phyloP scores from a whole-genome alignment of 495 filamentous ascomycete genomes.

The Lepidopterella palustris region DNA sequence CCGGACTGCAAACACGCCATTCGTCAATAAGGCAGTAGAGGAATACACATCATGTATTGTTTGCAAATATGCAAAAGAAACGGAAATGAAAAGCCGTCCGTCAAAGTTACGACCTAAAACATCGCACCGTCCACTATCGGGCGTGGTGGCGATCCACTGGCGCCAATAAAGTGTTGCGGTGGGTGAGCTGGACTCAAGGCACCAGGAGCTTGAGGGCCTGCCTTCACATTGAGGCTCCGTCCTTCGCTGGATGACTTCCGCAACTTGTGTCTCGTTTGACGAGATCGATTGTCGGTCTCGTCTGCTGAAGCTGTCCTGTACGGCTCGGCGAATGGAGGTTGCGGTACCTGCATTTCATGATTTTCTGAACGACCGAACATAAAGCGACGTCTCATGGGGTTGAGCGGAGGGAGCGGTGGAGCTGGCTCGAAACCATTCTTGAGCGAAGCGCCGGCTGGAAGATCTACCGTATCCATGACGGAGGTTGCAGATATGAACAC shows the following conservation, averaged over 20 bases:
- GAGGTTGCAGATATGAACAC: conserved; percentile 73
- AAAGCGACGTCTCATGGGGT: conserved; percentile 34
- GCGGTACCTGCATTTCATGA: conserved; percentile 14
- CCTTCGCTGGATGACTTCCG: conserved; percentile 29
- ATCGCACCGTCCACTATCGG: conserved; percentile 25
- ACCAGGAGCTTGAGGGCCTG: conserved; percentile 7
- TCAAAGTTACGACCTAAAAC: conserved; percentile 11
- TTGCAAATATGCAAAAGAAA: neutral
- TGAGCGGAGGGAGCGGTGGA: conserved; percentile 36
- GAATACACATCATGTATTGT: neutral
- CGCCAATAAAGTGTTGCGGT: conserved; percentile 4
- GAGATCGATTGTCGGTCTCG: conserved; percentile 12
- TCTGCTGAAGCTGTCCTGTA: conserved; percentile 23
- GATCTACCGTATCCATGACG: conserved; percentile 48
- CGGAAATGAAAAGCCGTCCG: neutral
- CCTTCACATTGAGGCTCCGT: conserved; percentile 16
- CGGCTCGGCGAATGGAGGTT: conserved; percentile 17
- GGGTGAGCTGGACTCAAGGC: conserved; percentile 19
- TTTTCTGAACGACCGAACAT: conserved; percentile 22
- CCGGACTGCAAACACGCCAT: neutral
- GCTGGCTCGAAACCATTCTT: conserved; percentile 35
- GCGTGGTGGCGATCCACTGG: conserved; percentile 18
- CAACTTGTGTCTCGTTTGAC: conserved; percentile 9
- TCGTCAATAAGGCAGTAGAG: neutral
- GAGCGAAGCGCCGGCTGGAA: conserved; percentile 37